A percentile compares a stretch with the other conserved stretches of the same genome.
Conservation (phyloP, 352 stramenopile species). For the Globisporangium iwayamae region DNA sequence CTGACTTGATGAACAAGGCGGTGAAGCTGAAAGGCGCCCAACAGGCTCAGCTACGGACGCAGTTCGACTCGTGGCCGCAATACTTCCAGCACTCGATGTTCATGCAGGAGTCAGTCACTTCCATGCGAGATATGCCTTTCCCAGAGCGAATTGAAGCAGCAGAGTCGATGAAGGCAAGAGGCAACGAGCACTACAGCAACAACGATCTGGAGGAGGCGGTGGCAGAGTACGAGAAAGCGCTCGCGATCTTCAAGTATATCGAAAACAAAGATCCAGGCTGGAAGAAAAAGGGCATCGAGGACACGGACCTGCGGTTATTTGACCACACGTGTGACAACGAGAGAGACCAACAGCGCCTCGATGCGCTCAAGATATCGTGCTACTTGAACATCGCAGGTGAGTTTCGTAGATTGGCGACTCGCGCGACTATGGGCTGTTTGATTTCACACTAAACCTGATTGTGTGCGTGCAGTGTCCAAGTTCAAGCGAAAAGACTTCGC, state of each 20-base stretch:
- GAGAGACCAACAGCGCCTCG: constrained; percentile 40
- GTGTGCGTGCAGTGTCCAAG: constrained; percentile 47
- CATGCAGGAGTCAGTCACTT: constrained; percentile 73
- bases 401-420: neutral
- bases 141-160: constrained; percentile 50
- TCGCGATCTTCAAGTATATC: constrained; percentile 80
- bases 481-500: constrained; percentile 72
- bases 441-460: neutral
- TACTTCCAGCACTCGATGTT: constrained; percentile 89
- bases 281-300: constrained; percentile 87
- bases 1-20: constrained; percentile 80
- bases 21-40: constrained; percentile 84
- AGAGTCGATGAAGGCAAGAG: constrained; percentile 60
- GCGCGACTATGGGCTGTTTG: neutral
- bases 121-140: constrained; percentile 40
- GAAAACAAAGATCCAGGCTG: constrained; percentile 77
- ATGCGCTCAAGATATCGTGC: constrained; percentile 60
- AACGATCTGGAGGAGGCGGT: constrained; percentile 63
- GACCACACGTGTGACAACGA: constrained; percentile 51
- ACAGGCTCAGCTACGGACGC: constrained; percentile 69
- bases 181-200: constrained; percentile 56
- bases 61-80: constrained; percentile 75
- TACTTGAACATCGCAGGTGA: constrained; percentile 77
- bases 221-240: constrained; percentile 79
- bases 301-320: constrained; percentile 58